Conservation (phyloP, 2,329 filamentous ascomycete genomes). For the Colletotrichum sp. region DNA sequence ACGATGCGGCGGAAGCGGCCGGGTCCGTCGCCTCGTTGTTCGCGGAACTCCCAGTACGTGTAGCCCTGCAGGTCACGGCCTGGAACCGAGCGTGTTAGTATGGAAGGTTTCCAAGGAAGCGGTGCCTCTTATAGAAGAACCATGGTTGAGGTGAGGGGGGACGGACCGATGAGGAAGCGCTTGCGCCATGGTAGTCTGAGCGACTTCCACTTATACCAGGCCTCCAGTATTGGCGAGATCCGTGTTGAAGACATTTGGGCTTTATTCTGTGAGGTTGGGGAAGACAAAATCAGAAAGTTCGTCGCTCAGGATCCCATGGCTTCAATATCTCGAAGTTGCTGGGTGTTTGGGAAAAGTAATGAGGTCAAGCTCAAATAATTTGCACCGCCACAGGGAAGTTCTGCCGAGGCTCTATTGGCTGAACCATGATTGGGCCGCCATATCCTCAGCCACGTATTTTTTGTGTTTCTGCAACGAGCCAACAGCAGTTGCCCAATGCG, state of each 20-base stretch:
- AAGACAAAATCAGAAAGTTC: not conserved
- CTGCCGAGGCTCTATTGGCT: not conserved
- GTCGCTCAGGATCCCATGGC: constrained; percentile 12
- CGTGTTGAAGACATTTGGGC: constrained; percentile 11
- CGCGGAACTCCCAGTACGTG: constrained; percentile 73
- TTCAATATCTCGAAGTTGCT: not conserved
- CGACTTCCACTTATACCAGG: constrained; percentile 68
- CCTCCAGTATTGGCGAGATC: constrained; percentile 24
- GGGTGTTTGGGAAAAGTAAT: constrained; percentile 15
- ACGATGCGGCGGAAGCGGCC: constrained; percentile 67
- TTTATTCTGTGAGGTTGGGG: not conserved
- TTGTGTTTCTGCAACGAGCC: not conserved
- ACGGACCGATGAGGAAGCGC: constrained; percentile 64
- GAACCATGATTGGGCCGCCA: not conserved
- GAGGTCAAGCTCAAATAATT: constrained; percentile 22
- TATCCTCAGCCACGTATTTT: constrained; percentile 17
- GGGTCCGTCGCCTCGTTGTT: constrained; percentile 43
- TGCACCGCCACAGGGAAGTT: constrained; percentile 20
- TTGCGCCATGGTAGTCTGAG: constrained; percentile 69
- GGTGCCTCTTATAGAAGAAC: not conserved
- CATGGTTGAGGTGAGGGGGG: not conserved
- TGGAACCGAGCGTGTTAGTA: constrained; percentile 31
- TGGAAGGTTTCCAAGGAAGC: not conserved
- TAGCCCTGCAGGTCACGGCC: constrained; percentile 70
- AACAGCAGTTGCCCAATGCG: not conserved